A percentile compares a stretch with the other conserved stretches of the same genome.
Conservation (phyloP, 208 protist species). For the Porcisia deanei region DNA sequence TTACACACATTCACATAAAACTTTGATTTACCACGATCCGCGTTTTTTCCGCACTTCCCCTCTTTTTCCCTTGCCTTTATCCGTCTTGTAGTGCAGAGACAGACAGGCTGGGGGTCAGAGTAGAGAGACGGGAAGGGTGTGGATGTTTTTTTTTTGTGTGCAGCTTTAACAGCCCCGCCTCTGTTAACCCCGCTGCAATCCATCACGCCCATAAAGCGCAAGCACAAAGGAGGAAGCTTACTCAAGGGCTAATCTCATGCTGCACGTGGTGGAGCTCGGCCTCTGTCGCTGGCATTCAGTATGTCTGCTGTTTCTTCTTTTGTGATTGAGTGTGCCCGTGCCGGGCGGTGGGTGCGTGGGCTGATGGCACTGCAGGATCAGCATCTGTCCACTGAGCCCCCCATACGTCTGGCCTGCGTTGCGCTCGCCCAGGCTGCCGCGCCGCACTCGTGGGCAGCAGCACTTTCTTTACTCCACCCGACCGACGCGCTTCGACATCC, state of each 20-base stretch:
- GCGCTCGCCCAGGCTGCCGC: conserved; percentile 45
- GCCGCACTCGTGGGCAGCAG: conserved; percentile 45
- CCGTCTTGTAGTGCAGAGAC: background rate
- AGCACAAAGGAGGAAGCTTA: background rate
- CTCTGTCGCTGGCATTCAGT: background rate
- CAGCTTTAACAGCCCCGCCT: background rate
- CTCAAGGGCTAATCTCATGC: background rate
- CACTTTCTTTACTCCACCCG: conserved; percentile 42
- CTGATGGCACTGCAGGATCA: conserved; percentile 58
- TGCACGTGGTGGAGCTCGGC: background rate
- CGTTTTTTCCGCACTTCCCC: no score
- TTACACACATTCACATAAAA: no score
- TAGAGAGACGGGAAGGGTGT: background rate
- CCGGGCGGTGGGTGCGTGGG: conserved; percentile 70
- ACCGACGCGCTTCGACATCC: conserved; percentile 16
- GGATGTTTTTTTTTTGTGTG: background rate
- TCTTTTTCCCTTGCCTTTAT: no score
- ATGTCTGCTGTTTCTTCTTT: conserved; percentile 73
- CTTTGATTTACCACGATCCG: no score
- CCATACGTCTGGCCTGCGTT: conserved; percentile 38
- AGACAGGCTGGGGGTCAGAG: background rate
- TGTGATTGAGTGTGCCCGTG: conserved; percentile 57
- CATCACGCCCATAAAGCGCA: no score
- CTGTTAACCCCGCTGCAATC: no score
- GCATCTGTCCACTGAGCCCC: conserved; percentile 20